Base-by-base conservation (phyloP, 352 stramenopile species). In the Pythium coloratum region DNA sequence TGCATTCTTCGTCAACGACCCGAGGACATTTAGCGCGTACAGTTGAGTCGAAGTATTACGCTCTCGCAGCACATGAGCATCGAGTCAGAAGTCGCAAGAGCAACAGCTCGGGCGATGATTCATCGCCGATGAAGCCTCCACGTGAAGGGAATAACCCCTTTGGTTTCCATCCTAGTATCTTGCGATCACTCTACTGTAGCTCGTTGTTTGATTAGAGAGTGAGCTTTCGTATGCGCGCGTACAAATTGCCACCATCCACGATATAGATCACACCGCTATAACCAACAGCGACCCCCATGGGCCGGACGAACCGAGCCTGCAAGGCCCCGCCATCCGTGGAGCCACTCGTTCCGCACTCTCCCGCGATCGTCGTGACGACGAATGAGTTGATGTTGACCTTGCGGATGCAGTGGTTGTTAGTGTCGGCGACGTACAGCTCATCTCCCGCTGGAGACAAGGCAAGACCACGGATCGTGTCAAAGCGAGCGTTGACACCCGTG, bases 321-420 rank as follows among this genome's bases (percentile, higher is more conserved):
- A 53, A 30, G 6, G 46, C 46, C 1, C 18, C 46, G 8, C 55
- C 55, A 26, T 62, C 55, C 4, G 10, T 8, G 0, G 24, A 24
- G 7, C 55, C 36, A 28, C 55, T 62, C 55, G 12, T 36, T 16
- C 4, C 18, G 36, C 55, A 62, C 24, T 53, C 8, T 7, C 55
- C 55, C 0, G 55, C 55, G 10, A 62, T 18, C 7, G 38, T 53
- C 24, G 38, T 38, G 38, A 54, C 55, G 1, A 51, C 18, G 14
- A 28, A 26, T 1, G 55, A 40, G 1, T n/a, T 44, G 56, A 62
- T 2, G 28, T 24, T 30, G 38, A 55, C 7, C 3, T 32, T 54
- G 9, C 56, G 56, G 40, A 62, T 62, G 42, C 56, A 62, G n/a
- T 44, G 30, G 38, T 62, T 62, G 42, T 32, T 20, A 3, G 30